Percentiles rank a stretch among this genome's conserved stretches.
Evolutionary conservation across 2,329 filamentous ascomycete species (phyloP).

Genomic region (Aspergillus vadensis): DNA sequence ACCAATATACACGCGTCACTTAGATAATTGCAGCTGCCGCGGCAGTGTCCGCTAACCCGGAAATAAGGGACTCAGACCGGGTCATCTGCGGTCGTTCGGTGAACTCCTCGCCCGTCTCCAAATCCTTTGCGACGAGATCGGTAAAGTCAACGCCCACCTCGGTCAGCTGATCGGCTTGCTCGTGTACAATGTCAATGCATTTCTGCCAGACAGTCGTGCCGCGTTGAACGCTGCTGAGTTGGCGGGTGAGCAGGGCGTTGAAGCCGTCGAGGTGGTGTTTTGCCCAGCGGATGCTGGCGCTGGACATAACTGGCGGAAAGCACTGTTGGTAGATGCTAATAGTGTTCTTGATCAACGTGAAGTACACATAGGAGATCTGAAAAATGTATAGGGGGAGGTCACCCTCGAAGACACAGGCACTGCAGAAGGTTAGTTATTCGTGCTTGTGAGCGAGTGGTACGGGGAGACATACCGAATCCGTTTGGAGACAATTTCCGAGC

Average conservation of each 20-base stretch:
- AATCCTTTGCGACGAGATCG: slow-evolving; percentile 69
- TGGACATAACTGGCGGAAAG: slow-evolving; percentile 85
- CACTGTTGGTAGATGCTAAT: slow-evolving; percentile 84
- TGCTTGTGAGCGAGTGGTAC: neutral
- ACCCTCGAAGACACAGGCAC: slow-evolving; percentile 93
- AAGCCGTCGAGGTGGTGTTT: slow-evolving; percentile 92
- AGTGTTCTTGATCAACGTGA: slow-evolving; percentile 90
- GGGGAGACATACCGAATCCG: slow-evolving; percentile 69
- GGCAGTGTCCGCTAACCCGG: slow-evolving; percentile 23
- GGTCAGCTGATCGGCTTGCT: slow-evolving; percentile 75
- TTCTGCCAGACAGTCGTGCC: slow-evolving; percentile 76
- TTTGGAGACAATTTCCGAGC: slow-evolving; percentile 76
- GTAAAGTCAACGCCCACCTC: slow-evolving; percentile 90
- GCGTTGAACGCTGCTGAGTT: slow-evolving; percentile 81
- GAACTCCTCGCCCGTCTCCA: slow-evolving; percentile 33
- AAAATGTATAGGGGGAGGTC: slow-evolving; percentile 92
- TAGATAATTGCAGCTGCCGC: slow-evolving; percentile 1
- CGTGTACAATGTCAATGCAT: slow-evolving; percentile 78
- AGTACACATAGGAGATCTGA: slow-evolving; percentile 93
- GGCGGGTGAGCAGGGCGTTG: slow-evolving; percentile 77
- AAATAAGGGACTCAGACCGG: slow-evolving; percentile 27
- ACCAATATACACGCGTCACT: neutral
- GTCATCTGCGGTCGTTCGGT: slow-evolving; percentile 25
- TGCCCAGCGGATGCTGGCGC: slow-evolving; percentile 96
- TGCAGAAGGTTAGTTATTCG: slow-evolving; percentile 43